Conservation (phyloP, 164 flowering plant species). For the Kingdonia uniflora region DNA sequence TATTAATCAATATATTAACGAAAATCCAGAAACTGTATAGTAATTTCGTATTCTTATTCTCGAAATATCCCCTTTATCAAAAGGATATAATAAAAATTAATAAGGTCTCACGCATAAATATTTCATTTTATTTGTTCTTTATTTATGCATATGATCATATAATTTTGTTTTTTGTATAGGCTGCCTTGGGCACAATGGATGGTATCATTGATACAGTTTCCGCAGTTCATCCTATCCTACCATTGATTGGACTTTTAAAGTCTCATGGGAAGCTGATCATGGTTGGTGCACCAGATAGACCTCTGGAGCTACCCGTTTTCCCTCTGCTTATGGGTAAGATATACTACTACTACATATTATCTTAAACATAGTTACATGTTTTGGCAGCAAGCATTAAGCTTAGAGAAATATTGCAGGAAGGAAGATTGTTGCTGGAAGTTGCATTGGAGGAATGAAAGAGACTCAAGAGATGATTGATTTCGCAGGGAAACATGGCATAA, state of each 20-base stretch:
- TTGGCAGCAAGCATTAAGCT: no score
- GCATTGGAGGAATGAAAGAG: slow-evolving; percentile 20
- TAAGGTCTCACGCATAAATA: no score
- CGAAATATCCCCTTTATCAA: no score
- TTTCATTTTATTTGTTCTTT: no score
- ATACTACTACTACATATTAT: no score
- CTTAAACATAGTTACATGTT: no score
- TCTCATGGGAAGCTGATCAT: not conserved
- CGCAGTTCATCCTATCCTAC: not conserved
- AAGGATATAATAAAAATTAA: no score
- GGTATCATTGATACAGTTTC: not conserved
- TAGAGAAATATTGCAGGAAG: slow-evolving; percentile 4
- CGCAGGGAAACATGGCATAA: slow-evolving; percentile 15
- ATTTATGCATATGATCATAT: not conserved
- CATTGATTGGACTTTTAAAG: not conserved
- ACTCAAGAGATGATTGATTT: slow-evolving; percentile 20
- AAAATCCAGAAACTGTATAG: no score
- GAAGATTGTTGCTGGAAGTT: slow-evolving; percentile 10
- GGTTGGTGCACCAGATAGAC: not conserved
- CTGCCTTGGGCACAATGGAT: slow-evolving; percentile 2
- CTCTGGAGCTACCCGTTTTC: slow-evolving; percentile 1
- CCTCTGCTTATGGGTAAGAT: slow-evolving; percentile 1
- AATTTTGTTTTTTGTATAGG: not conserved
- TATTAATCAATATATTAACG: no score
- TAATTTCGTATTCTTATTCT: no score